These are phyloP conservation scores for Thielaviopsis populi DNA, from an alignment of 2,329 filamentous ascomycete species.

Conservation along the genomic window DNA sequence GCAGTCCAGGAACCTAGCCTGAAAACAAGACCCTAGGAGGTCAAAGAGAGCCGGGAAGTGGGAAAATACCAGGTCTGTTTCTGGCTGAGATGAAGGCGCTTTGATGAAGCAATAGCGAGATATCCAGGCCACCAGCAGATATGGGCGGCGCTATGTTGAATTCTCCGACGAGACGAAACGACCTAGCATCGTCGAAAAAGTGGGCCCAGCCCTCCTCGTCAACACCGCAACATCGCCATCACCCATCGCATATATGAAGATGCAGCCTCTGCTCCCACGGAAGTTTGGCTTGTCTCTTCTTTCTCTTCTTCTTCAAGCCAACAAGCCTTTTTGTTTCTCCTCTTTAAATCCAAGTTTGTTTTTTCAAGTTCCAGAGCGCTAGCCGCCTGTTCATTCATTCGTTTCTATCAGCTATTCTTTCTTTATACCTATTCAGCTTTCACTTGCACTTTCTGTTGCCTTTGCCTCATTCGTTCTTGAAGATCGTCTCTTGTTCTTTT, in stretches of 20 bases:
- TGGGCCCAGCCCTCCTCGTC: neutral
- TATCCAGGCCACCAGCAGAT: neutral
- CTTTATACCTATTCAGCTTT: too few species aligned
- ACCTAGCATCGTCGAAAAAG: neutral
- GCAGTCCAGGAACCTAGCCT: neutral
- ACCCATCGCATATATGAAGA: neutral
- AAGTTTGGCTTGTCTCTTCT: neutral
- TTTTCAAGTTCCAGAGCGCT: constrained; percentile 13
- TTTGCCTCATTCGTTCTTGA: constrained; percentile 11
- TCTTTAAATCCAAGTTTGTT: constrained; percentile 7
- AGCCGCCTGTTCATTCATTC: constrained; percentile 16
- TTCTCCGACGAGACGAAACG: constrained; percentile 11
- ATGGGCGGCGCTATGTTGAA: neutral
- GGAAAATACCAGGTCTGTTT: neutral
- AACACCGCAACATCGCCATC: neutral
- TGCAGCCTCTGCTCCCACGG: neutral
- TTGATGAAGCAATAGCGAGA: constrained; percentile 13
- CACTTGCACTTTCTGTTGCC: neutral
- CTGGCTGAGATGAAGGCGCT: constrained; percentile 3
- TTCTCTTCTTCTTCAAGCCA: neutral
- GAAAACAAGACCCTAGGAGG: neutral
- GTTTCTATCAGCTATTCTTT: neutral
- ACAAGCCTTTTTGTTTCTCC: neutral
- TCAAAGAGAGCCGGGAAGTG: neutral
- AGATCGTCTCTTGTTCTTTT: constrained; percentile 14